These are phyloP conservation scores for Salicornia ramosissima DNA, from an alignment of 148 eudicot species.

Conservation along the genomic window DNA sequence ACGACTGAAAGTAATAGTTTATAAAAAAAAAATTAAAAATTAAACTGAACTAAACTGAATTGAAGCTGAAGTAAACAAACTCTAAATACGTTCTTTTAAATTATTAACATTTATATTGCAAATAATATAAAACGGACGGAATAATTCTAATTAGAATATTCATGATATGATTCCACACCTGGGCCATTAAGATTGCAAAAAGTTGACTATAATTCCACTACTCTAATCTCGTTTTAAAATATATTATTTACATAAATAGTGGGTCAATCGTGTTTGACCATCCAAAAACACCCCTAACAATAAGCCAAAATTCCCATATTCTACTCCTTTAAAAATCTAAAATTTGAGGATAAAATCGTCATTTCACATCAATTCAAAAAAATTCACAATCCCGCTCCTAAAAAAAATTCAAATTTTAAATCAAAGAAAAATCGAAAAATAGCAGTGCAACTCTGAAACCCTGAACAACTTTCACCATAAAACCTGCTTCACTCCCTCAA, in stretches of 20 bases:
- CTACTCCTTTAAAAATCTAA: neutral
- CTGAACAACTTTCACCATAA: neutral
- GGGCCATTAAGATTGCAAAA: neutral
- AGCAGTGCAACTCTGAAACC: neutral
- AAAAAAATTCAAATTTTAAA: neutral
- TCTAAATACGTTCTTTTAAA: too few species aligned
- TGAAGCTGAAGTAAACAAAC: too few species aligned
- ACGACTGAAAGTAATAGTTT: too few species aligned
- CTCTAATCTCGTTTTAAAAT: neutral
- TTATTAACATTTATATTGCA: too few species aligned
- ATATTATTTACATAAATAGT: neutral
- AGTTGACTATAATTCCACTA: neutral
- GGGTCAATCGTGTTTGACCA: conserved; percentile 3
- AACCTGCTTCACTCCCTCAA: neutral
- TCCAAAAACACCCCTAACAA: conserved; percentile 3
- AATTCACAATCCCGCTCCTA: conserved; percentile 7
- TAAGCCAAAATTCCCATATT: neutral
- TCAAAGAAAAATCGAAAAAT: neutral
- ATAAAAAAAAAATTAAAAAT: too few species aligned
- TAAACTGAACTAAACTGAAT: too few species aligned
- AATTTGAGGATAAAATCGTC: neutral
- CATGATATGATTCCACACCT: neutral
- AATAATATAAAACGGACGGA: too few species aligned
- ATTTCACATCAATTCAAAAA: neutral
- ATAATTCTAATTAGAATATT: neutral